phyloP scores from a whole-genome alignment of 108 stramenopile species.

The Nannochloropsis oceanica region DNA sequence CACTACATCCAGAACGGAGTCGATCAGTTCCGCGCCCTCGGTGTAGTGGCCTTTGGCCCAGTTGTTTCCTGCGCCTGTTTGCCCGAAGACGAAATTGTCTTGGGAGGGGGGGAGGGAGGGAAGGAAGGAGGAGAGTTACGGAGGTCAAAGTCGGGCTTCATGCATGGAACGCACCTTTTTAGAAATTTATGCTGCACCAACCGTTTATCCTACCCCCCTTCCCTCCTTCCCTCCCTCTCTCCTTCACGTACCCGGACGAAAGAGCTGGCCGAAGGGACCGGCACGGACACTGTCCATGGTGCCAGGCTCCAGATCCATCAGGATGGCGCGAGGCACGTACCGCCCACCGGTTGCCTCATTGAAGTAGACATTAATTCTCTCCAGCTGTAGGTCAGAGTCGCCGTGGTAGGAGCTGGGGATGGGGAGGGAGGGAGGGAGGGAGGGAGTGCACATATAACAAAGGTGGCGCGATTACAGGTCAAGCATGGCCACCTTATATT shows the following conservation, averaged over 20 bases:
- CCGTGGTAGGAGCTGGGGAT: conserved; percentile 39
- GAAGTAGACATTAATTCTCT: conserved; percentile 72
- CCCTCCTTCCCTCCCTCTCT: not conserved
- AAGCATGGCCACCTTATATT: not conserved
- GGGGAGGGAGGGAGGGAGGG: not conserved
- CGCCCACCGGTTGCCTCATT: conserved; percentile 61
- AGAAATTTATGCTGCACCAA: not conserved
- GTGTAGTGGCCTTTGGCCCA: conserved; percentile 97
- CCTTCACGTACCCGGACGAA: conserved; percentile 47
- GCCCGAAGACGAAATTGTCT: conserved; percentile 91
- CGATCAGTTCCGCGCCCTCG: conserved; percentile 85
- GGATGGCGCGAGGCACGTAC: conserved; percentile 65
- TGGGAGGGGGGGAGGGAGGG: not conserved
- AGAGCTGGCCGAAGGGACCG: conserved; percentile 62
- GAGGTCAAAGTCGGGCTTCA: not conserved
- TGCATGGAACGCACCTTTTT: not conserved
- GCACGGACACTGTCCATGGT: conserved; percentile 64
- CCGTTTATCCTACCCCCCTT: not conserved
- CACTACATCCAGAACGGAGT: conserved; percentile 79
- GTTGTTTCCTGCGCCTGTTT: conserved; percentile 70
- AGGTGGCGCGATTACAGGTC: not conserved
- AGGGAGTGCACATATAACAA: not conserved
- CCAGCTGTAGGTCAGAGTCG: conserved; percentile 63
- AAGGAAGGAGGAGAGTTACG: not conserved
- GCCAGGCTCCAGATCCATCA: conserved; percentile 42